Conservation (phyloP, 192 early-diverging fungal genomes). For the Backusella macrospora region DNA sequence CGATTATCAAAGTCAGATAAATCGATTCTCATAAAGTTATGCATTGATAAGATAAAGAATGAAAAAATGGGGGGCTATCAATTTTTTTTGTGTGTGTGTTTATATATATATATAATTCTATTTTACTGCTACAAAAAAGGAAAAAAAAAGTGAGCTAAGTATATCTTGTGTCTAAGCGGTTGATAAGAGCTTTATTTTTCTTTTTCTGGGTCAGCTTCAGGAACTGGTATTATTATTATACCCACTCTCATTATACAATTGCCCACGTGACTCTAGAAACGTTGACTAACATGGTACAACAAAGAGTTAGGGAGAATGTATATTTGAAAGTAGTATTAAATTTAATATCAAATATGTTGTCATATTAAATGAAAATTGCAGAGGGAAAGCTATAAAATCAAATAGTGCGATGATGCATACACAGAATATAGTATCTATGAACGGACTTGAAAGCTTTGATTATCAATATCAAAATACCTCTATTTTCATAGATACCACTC, state of each 20-base stretch:
- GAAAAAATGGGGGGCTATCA: slow-evolving; percentile 4
- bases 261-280: slow-evolving; percentile 4
- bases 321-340: not conserved
- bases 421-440: slow-evolving; percentile 6
- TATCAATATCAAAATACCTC: slow-evolving; percentile 6
- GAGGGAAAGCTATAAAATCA: not conserved
- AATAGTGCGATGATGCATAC: not conserved
- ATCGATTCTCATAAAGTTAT: slow-evolving; percentile 32
- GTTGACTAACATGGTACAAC: not conserved
- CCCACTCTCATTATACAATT: slow-evolving; percentile 1
- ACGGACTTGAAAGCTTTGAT: slow-evolving; percentile 13
- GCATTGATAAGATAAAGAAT: slow-evolving; percentile 14
- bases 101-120: slow-evolving; percentile 13
- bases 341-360: not conserved
- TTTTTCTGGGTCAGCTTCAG: slow-evolving; percentile 13
- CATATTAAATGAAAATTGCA: not conserved
- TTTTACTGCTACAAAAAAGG: slow-evolving; percentile 9
- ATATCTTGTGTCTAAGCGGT: slow-evolving; percentile 10
- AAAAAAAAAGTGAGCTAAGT: slow-evolving; percentile 15
- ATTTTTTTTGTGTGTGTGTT: slow-evolving; percentile 15
- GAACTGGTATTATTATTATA: slow-evolving; percentile 16
- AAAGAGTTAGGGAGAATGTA: not conserved
- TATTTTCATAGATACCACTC: slow-evolving; percentile 3
- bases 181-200: slow-evolving; percentile 11
- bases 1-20: slow-evolving; percentile 32